Evolutionary conservation across 2,329 filamentous ascomycete genomes (phyloP).

Genomic region (Thielaviopsis ethacetica): DNA sequence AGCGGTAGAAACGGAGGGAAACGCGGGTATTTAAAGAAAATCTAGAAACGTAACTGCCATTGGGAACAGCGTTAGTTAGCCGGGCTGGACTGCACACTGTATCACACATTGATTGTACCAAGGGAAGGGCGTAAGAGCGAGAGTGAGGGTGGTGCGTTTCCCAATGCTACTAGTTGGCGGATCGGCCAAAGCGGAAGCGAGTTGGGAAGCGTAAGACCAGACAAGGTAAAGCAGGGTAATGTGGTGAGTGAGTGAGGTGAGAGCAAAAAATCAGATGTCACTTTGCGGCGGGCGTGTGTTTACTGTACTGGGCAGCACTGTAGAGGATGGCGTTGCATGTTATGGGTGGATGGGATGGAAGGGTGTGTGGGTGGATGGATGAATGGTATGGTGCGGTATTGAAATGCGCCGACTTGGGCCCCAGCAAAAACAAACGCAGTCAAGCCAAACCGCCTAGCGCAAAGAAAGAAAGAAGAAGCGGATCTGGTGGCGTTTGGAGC

Average conservation of each 20-base stretch:
- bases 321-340: not conserved
- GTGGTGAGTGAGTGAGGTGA: not conserved
- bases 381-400: not conserved
- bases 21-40: slow-evolving; percentile 8
- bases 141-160: not conserved
- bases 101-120: no score
- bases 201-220: not conserved
- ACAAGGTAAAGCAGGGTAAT: not conserved
- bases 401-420: no score
- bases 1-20: slow-evolving; percentile 1
- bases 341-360: no score
- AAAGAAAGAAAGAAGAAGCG: not conserved
- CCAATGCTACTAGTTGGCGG: not conserved
- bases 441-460: not conserved
- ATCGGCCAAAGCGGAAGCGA: not conserved
- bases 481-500: not conserved
- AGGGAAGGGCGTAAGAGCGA: no score
- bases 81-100: not conserved
- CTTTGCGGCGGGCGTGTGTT: no score
- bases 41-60: not conserved
- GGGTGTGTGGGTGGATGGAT: no score
- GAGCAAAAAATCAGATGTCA: not conserved
- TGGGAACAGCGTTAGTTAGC: not conserved
- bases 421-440: not conserved
- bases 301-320: no score